Percentiles rank a stretch among this genome's conserved stretches.
Conservation (phyloP, 108 stramenopile species). For the Nitzschia sp. region DNA sequence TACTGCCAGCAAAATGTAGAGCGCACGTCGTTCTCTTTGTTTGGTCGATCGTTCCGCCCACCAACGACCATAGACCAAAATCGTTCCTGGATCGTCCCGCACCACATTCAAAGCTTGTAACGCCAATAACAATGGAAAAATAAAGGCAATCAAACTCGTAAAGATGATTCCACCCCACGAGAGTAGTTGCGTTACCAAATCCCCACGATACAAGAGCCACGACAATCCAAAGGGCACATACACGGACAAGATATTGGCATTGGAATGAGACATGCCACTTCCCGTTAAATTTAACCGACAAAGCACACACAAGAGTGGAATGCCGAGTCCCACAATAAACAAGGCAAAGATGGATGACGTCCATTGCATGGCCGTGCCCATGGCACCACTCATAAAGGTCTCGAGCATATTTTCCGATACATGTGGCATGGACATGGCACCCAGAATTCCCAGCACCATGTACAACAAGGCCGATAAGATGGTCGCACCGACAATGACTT, state of each 20-base stretch:
- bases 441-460: slow-evolving; percentile 49
- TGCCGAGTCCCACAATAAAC: slow-evolving; percentile 58
- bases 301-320: slow-evolving; percentile 54
- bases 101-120: slow-evolving; percentile 13
- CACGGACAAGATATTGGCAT: slow-evolving; percentile 35
- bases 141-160: slow-evolving; percentile 42
- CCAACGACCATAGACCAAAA: slow-evolving; percentile 8
- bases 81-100: slow-evolving; percentile 2
- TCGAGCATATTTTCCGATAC: slow-evolving; percentile 47
- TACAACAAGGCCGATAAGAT: slow-evolving; percentile 41
- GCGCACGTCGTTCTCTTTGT: neutral
- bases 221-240: slow-evolving; percentile 44
- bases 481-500: slow-evolving; percentile 37
- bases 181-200: slow-evolving; percentile 19
- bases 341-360: slow-evolving; percentile 49
- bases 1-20: slow-evolving; percentile 18
- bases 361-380: slow-evolving; percentile 37
- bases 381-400: slow-evolving; percentile 38
- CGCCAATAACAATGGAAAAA: slow-evolving; percentile 36
- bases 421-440: slow-evolving; percentile 44
- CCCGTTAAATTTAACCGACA: slow-evolving; percentile 38
- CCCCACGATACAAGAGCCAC: slow-evolving; percentile 46
- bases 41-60: neutral
- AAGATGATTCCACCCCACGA: slow-evolving; percentile 49
- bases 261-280: slow-evolving; percentile 6